phyloP scores from a whole-genome alignment of 2,329 filamentous ascomycete genomes.

The Beauveria medogensis region DNA sequence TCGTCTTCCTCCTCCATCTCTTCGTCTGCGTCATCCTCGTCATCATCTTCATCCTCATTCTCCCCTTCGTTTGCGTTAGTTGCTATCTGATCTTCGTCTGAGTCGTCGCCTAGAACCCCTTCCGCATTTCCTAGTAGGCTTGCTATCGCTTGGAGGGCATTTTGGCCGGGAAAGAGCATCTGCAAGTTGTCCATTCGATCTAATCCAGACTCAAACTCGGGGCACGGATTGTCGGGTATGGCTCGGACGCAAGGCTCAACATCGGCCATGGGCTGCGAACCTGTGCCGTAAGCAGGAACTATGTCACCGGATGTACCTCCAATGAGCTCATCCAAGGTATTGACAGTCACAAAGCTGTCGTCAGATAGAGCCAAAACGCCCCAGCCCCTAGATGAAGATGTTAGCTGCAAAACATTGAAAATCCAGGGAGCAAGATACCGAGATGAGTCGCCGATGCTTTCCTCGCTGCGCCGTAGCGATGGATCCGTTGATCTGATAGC shows the following conservation, averaged over 20 bases:
- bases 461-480: slow-evolving; percentile 20
- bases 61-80: slow-evolving; percentile 2
- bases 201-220: background rate
- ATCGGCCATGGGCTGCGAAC: slow-evolving; percentile 19
- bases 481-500: slow-evolving; percentile 17
- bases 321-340: slow-evolving; percentile 25
- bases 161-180: background rate
- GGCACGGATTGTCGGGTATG: slow-evolving; percentile 23
- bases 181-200: background rate
- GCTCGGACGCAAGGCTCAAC: slow-evolving; percentile 17
- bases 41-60: background rate
- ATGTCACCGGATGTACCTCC: slow-evolving; percentile 19
- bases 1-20: slow-evolving; percentile 5
- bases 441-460: slow-evolving; percentile 21
- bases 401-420: background rate
- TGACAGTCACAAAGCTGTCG: slow-evolving; percentile 33
- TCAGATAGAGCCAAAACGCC: slow-evolving; percentile 39
- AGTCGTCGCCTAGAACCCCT: background rate
- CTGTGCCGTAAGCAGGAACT: background rate
- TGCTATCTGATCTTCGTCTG: slow-evolving; percentile 5
- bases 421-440: slow-evolving; percentile 15
- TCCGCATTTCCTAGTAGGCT: background rate
- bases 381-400: slow-evolving; percentile 32
- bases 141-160: slow-evolving; percentile 3
- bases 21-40: slow-evolving; percentile 14